These are phyloP conservation scores for Anisodus tanguticus DNA, from an alignment of 257 asterid species.

Conservation along the genomic window DNA sequence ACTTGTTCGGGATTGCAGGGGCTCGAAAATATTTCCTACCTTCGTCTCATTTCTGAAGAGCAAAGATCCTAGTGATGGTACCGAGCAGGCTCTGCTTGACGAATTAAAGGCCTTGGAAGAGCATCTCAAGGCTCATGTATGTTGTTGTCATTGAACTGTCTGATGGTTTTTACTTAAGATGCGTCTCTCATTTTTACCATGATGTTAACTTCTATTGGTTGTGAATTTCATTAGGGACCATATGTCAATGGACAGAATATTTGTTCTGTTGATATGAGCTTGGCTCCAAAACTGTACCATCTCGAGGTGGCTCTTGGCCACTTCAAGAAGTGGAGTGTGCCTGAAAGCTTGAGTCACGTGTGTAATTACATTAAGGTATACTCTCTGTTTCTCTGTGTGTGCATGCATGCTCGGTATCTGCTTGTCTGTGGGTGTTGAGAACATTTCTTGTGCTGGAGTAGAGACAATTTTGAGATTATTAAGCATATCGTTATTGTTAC, in stretches of 20 bases:
- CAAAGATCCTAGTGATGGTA: constrained; percentile 75
- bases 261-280: constrained; percentile 68
- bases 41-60: constrained; percentile 75
- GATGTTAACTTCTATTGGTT: neutral
- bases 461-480: neutral
- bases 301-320: constrained; percentile 72
- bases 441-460: neutral
- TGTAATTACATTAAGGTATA: constrained; percentile 66
- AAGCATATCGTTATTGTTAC: neutral
- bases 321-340: constrained; percentile 73
- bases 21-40: constrained; percentile 67
- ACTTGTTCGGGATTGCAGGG: constrained; percentile 43
- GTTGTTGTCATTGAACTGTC: neutral
- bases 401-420: neutral
- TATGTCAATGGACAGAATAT: constrained; percentile 64
- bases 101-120: constrained; percentile 78
- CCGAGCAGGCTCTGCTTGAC: constrained; percentile 66
- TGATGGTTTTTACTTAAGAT: neutral
- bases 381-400: neutral
- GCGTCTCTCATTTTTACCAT: neutral
- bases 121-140: constrained; percentile 70
- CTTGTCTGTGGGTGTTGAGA: neutral
- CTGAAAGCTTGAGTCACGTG: constrained; percentile 61
- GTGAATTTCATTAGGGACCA: constrained; percentile 57
- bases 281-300: constrained; percentile 80